These are phyloP conservation scores for Saprolegnia parasitica DNA, from an alignment of 352 stramenopile species.

Conservation along the genomic window DNA sequence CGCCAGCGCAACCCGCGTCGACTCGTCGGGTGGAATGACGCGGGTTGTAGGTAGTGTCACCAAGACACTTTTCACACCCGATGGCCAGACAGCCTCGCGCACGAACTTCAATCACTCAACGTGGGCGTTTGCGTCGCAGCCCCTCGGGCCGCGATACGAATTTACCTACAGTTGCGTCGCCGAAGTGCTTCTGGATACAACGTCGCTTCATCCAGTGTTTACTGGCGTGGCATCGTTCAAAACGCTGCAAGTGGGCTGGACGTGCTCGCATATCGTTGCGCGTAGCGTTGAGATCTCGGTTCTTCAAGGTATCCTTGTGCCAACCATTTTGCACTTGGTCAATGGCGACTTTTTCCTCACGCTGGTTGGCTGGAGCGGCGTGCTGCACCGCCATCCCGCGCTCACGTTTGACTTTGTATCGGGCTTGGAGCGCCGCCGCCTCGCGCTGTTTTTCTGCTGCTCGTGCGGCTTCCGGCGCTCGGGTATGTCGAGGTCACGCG, in stretches of 20 bases:
- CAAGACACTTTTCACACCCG: not conserved
- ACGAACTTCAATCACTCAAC: not conserved
- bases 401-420: slow-evolving; percentile 18
- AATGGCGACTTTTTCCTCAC: slow-evolving; percentile 8
- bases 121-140: not conserved
- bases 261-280: not conserved
- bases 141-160: not conserved
- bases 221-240: not conserved
- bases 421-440: not conserved
- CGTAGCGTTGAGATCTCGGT: not conserved
- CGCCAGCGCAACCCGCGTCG: too few relatives aligned
- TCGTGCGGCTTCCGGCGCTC: not conserved
- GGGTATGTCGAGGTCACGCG: slow-evolving; percentile 1
- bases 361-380: not conserved
- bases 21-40: too few relatives aligned
- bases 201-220: not conserved
- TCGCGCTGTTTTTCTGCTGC: not conserved
- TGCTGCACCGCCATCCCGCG: not conserved
- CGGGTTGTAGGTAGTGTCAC: not conserved
- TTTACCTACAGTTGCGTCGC: not conserved
- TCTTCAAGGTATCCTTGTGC: not conserved
- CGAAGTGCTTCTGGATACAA: not conserved
- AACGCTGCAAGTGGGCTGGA: not conserved
- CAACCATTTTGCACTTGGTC: not conserved
- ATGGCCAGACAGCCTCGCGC: not conserved